Base-by-base conservation (phyloP, 768 basidiomycete genomes). In the Lactarius hatsudake region DNA sequence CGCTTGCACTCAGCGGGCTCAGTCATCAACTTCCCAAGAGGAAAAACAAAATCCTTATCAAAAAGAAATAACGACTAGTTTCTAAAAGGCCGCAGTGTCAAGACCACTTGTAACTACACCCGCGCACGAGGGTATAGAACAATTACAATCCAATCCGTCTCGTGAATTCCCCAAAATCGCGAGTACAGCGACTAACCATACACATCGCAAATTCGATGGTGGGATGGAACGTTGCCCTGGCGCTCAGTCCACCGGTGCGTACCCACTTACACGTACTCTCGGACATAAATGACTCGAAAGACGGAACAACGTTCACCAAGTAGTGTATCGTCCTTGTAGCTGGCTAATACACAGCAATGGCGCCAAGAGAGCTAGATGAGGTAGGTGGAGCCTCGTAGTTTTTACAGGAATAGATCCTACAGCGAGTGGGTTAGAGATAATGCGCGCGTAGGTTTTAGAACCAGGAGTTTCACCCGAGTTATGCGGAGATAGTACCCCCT, bases 161-260 rank as follows among this genome's bases (percentile, higher is more conserved):
- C 51, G 48, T 32, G 57, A 40, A 34, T 40, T 54, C 60, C 59
- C 40, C 20, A 43, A 23, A 51, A 38, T 40, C 36, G 34, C 53
- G 40, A 61, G 15, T 18, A 23, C 34, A 23, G 40, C 53, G 40
- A 43, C 59, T 61, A 65, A 61, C 59, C 59, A 65, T 54, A 61
- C 59, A 2, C n/a, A 61, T 61, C 59, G 38, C 64, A 65, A 57
- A 65, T 65, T 60, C 59, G 20, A 56, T 18, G 59, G 42, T 54
- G 53, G 64, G 23, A 59, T 20, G 17, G 23, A 40, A 23, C 32
- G 23, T 34, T 53, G 23, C 61, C 48, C 61, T 62, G 34, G 43
- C 26, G 40, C 59, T 59, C 58, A 42, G 38, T 9, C 15, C 60
- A 55, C 45, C 34, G 56, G 30, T 12, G 54, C 51, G 56, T 30